Evolutionary conservation across 208 protist species (phyloP).

Genomic region (Leishmania braziliensis): DNA sequence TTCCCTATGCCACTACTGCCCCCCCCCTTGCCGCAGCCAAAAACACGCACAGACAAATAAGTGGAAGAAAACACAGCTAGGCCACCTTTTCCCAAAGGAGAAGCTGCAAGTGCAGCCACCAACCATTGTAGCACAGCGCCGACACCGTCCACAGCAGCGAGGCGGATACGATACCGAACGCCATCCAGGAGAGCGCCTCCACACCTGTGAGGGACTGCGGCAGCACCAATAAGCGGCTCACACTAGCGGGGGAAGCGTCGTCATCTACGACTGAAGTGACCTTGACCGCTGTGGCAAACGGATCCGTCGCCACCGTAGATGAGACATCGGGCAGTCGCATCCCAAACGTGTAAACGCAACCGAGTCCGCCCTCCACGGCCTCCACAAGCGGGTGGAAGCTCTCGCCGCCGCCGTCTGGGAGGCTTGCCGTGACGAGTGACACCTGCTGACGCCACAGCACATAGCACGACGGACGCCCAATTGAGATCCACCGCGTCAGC

Average conservation of each 20-base stretch:
- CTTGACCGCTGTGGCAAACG: conserved; percentile 24
- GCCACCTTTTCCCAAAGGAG: conserved; percentile 62
- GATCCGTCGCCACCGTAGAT: conserved; percentile 9
- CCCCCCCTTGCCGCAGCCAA: background rate
- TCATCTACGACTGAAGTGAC: conserved; percentile 8
- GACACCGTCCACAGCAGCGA: conserved; percentile 70
- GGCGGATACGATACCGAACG: conserved; percentile 57
- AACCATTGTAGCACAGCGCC: conserved; percentile 66
- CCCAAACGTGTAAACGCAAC: conserved; percentile 52
- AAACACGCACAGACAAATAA: background rate
- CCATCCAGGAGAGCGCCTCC: conserved; percentile 60
- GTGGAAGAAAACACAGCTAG: background rate
- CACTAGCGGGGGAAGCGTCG: background rate
- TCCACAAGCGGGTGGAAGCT: conserved; percentile 49
- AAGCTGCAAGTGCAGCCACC: conserved; percentile 74
- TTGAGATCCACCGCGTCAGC: conserved; percentile 47
- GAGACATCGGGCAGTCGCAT: conserved; percentile 17
- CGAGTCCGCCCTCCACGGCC: conserved; percentile 60
- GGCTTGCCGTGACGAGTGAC: conserved; percentile 43
- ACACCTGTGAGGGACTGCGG: conserved; percentile 46
- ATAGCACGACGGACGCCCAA: conserved; percentile 45
- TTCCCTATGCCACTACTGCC: background rate
- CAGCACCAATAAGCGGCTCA: conserved; percentile 6
- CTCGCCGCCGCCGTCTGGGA: conserved; percentile 27
- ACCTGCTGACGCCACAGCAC: conserved; percentile 39